Evolutionary conservation across 139 green algal genomes (phyloP), one percentile per base, ranked within the genome.

Genomic region (Microglena sp.): DNA sequence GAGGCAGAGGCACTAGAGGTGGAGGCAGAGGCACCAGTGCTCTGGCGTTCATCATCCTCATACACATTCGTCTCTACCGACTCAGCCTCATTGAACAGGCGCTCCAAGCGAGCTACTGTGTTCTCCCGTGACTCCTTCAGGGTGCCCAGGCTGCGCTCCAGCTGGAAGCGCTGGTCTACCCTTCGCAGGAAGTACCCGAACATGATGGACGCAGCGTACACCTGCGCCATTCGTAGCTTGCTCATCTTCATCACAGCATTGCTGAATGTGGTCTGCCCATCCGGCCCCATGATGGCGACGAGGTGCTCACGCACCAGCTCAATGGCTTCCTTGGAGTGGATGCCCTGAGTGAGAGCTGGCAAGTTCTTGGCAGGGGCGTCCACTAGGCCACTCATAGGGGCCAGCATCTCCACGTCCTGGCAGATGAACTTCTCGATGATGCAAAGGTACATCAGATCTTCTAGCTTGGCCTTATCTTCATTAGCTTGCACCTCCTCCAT

Each of bases 171-270:
- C 64, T 80, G 83, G 81, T 99, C 92, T 35, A 97, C 90, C 1
- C 87, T 74, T 1, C 90, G 74, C 53, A 99, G 64, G 70, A 98
- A 99, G 78, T 99, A 99, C 32, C 93, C 93, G 84, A 98, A 99
- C 90, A 99, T 97, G 63, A 97, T 83, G 46, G 78, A 91, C 2
- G 91, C 89, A 0, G 88, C 89, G 70, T 99, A 99, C 43, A 98
- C 87, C n/a, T 94, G 91, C 27, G 87, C 87, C 60, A 89, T 90
- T 73, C 97, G 92, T 65, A 99, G 86, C 72, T 96, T 96, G 72
- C 79, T 90, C 80, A 97, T 96, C 68, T 94, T 94, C 32, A 97
- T 70, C 43, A 84, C 69, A 15, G 82, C 78, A 40, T 83, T 88
- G 72, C 75, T 79, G 72, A 86, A 95, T 8, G 85, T 81, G 36